Evolutionary conservation across 108 stramenopile genomes (phyloP).

Genomic region (Fragilaria crotonensis): DNA sequence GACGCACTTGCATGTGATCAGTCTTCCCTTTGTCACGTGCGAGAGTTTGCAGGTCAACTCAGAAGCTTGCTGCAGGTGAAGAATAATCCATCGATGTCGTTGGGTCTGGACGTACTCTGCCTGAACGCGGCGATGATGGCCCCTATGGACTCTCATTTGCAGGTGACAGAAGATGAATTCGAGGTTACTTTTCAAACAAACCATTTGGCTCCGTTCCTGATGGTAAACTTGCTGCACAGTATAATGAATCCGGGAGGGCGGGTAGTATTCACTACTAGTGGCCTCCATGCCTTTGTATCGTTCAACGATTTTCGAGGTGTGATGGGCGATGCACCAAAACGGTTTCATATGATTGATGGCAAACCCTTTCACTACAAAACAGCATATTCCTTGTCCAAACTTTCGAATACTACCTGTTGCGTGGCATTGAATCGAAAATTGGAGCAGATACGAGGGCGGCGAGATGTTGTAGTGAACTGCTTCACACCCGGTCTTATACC

Average conservation of each 20-base stretch:
- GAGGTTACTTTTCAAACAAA: slow-evolving; percentile 53
- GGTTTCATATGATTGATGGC: slow-evolving; percentile 24
- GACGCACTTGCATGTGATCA: slow-evolving; percentile 29
- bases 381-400: slow-evolving; percentile 22
- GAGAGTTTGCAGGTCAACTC: slow-evolving; percentile 10
- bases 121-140: slow-evolving; percentile 53
- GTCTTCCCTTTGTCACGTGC: slow-evolving; percentile 12
- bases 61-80: too few relatives aligned
- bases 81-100: too few relatives aligned
- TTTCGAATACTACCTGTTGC: slow-evolving; percentile 27
- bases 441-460: background rate
- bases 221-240: slow-evolving; percentile 21
- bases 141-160: slow-evolving; percentile 10
- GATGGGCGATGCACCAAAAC: slow-evolving; percentile 6
- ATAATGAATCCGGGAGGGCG: slow-evolving; percentile 28
- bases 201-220: slow-evolving; percentile 52
- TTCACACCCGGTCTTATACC: slow-evolving; percentile 32
- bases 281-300: slow-evolving; percentile 13
- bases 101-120: slow-evolving; percentile 49
- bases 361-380: slow-evolving; percentile 18
- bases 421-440: slow-evolving; percentile 13
- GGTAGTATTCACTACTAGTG: slow-evolving; percentile 28
- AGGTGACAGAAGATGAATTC: slow-evolving; percentile 39
- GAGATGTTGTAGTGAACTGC: slow-evolving; percentile 15
- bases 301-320: slow-evolving; percentile 20